Conservation (phyloP, 805 yeast species). For the Yarrowia bubula region DNA sequence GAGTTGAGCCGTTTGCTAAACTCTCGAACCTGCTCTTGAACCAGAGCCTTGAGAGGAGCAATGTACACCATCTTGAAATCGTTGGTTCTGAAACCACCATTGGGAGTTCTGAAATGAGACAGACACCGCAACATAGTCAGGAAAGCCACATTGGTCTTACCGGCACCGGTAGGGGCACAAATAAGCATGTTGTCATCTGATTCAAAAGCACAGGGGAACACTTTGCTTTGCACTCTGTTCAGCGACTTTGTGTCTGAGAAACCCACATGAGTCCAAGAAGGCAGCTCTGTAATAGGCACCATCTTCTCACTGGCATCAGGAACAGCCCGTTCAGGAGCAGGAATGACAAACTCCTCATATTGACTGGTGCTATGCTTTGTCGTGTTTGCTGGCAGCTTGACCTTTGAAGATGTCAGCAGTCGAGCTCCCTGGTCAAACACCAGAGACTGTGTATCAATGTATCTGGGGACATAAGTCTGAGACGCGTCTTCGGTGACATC, state of each 20-base stretch:
- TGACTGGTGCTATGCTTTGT: conserved; percentile 66
- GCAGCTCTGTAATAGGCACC: conserved; percentile 61
- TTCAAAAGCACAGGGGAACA: conserved; percentile 73
- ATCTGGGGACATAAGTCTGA: conserved; percentile 40
- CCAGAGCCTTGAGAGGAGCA: conserved; percentile 92
- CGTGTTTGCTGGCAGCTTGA: conserved; percentile 80
- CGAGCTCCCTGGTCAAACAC: conserved; percentile 72
- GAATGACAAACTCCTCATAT: conserved; percentile 90
- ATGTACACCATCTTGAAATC: conserved; percentile 78
- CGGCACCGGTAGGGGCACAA: conserved; percentile 99
- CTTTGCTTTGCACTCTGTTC: conserved; percentile 80
- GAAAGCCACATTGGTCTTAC: conserved; percentile 96
- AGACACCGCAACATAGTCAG: conserved; percentile 67
- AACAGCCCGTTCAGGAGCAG: conserved; percentile 60
- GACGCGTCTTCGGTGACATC: conserved; percentile 1
- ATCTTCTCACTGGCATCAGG: conserved; percentile 42
- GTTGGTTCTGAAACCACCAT: conserved; percentile 52
- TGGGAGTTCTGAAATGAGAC: conserved; percentile 49
- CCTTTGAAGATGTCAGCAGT: conserved; percentile 61
- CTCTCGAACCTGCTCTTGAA: conserved; percentile 90
- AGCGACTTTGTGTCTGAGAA: conserved; percentile 69
- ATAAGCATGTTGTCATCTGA: conserved; percentile 69
- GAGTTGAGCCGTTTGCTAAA: conserved; percentile 65
- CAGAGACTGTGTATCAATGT: conserved; percentile 62
- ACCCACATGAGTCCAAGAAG: conserved; percentile 77